Evolutionary conservation across 345 rosid species (phyloP), one percentile per base, ranked within the genome.

Genomic region (Dovyalis caffra): DNA sequence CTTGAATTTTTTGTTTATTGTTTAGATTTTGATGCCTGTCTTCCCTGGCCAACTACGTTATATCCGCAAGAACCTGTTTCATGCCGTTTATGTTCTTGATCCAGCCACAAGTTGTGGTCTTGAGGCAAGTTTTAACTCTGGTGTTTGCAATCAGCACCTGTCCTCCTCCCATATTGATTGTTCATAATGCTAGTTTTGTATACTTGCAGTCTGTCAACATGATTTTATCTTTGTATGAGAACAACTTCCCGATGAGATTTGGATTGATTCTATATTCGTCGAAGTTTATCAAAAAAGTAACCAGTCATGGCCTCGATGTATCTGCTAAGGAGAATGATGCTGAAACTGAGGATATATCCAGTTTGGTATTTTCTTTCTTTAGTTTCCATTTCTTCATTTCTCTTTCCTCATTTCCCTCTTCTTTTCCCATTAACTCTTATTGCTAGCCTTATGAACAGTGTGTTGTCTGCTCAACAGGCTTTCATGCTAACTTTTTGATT

Each of bases 21-120:
- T 87, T 84, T 72, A 95, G 98, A 88, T 95, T 84, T 90, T 93
- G 85, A 91, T 91, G 98, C 99, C 99, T 58, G 97, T 90, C 69
- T 95, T 88, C 88, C 97, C 97, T 70, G 98, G 98, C 66, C 98
- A 95, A 86, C 83, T 88, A 67, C 99, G 92, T 70, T 93, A 95
- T 75, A 90, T 95, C 75, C 92, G 97, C 67, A 95, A 93, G 87
- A 95, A 93, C 88, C 83, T 95, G 74, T 95, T 84, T 82, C 97
- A 95, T 87, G 97, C 99, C 71, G 97, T 95, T 84, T 91, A 85
- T 72, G 91, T 90, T 75, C 82, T 95, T 79, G 98, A 95, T 90
- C 98, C 99, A 69, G 92, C 97, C 32, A 86, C 93, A 21, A 80
- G 74, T 73, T 86, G 92, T 53, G 99, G 99, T 80, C 96, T 95